Percentiles rank a stretch among this genome's conserved stretches.
Conservation (phyloP, 345 rosid species). For the Populus tremula region DNA sequence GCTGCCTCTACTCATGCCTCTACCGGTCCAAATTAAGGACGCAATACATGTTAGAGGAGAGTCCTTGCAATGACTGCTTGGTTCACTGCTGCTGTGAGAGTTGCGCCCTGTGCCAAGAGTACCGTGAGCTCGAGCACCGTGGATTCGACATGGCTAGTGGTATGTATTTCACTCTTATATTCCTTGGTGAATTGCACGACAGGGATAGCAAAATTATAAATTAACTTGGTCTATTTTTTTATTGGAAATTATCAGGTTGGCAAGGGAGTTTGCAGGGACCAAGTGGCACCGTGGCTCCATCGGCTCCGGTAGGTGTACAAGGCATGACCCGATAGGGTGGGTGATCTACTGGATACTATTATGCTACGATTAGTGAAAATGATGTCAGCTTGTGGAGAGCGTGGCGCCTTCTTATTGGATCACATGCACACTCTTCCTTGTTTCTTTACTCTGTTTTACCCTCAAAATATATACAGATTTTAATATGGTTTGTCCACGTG, state of each 20-base stretch:
- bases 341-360: no score
- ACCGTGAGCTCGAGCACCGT: constrained; percentile 38
- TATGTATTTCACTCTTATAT: neutral
- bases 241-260: neutral
- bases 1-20: constrained; percentile 15
- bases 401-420: no score
- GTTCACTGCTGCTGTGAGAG: constrained; percentile 19
- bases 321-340: neutral
- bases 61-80: constrained; percentile 22
- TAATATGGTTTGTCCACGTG: neutral
- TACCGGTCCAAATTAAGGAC: constrained; percentile 30
- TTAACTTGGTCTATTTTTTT: neutral
- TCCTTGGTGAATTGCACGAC: neutral
- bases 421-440: neutral
- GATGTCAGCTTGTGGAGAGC: neutral
- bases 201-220: neutral
- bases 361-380: neutral
- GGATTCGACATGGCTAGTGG: constrained; percentile 41
- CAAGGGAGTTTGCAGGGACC: neutral
- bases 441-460: neutral
- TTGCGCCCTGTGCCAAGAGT: constrained; percentile 35
- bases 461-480: neutral
- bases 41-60: constrained; percentile 16
- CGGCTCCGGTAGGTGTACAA: neutral
- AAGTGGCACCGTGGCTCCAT: neutral